Percentiles rank a stretch among this genome's conserved stretches.
Evolutionary conservation across 1,284 basidiomycete genomes (phyloP).

Genomic region (Tremellales sp.): DNA sequence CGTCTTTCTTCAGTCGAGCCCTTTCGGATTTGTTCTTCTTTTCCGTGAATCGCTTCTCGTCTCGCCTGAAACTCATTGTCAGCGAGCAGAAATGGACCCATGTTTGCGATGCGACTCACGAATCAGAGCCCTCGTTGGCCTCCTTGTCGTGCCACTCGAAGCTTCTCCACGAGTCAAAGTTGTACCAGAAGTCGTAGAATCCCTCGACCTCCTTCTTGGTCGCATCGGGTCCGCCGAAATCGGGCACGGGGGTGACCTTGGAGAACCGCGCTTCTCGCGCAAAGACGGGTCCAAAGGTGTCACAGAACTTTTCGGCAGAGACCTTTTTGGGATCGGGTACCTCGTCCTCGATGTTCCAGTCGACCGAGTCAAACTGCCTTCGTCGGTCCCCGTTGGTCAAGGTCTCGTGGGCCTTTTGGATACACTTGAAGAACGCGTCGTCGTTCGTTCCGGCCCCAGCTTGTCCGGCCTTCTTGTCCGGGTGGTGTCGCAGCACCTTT

Average conservation of each 20-base stretch:
- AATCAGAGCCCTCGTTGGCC: slow-evolving; percentile 94
- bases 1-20: slow-evolving; percentile 94
- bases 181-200: slow-evolving; percentile 99
- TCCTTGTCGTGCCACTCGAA: slow-evolving; percentile 99
- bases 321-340: slow-evolving; percentile 60
- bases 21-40: slow-evolving; percentile 99
- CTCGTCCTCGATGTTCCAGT: slow-evolving; percentile 78
- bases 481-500: slow-evolving; percentile 98
- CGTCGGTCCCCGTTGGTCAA: slow-evolving; percentile 82
- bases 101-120: slow-evolving; percentile 55
- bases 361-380: slow-evolving; percentile 94
- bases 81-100: neutral
- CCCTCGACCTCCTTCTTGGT: slow-evolving; percentile 79
- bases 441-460: slow-evolving; percentile 73
- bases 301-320: slow-evolving; percentile 58
- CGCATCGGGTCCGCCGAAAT: slow-evolving; percentile 68
- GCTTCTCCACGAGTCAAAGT: slow-evolving; percentile 97
- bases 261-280: slow-evolving; percentile 90
- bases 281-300: slow-evolving; percentile 70
- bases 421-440: slow-evolving; percentile 99
- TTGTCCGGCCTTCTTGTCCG: slow-evolving; percentile 81
- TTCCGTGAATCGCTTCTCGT: slow-evolving; percentile 98
- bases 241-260: slow-evolving; percentile 78
- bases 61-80: slow-evolving; percentile 59
- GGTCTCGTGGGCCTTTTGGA: slow-evolving; percentile 92